These are phyloP conservation scores for Prunus campanulata DNA, from an alignment of 306 rosid species.

Conservation along the genomic window DNA sequence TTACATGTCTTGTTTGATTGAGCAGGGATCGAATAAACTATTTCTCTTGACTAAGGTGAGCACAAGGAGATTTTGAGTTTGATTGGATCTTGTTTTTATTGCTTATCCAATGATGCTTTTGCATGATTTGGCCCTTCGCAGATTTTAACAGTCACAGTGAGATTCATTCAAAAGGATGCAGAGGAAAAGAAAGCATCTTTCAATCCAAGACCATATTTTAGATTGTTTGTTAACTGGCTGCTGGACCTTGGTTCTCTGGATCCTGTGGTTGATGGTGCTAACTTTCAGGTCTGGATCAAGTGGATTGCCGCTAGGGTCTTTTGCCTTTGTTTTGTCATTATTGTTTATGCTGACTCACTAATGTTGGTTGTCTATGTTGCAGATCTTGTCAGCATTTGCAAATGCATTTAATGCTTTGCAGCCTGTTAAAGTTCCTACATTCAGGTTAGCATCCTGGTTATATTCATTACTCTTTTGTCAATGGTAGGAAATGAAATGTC, in stretches of 20 bases:
- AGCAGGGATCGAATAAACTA: slow-evolving; percentile 77
- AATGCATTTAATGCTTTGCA: slow-evolving; percentile 91
- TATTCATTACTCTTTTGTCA: slow-evolving; percentile 4
- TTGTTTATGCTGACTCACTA: slow-evolving; percentile 18
- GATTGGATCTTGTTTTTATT: neutral
- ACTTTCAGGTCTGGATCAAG: slow-evolving; percentile 66
- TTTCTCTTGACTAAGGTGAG: slow-evolving; percentile 77
- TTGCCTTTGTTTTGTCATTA: slow-evolving; percentile 10
- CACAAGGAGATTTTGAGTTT: neutral
- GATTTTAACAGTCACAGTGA: slow-evolving; percentile 77
- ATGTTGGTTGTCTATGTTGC: slow-evolving; percentile 30
- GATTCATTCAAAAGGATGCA: slow-evolving; percentile 71
- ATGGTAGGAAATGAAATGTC: slow-evolving; percentile 4
- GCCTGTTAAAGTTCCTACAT: slow-evolving; percentile 89
- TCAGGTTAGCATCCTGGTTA: slow-evolving; percentile 55
- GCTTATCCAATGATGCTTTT: slow-evolving; percentile 11
- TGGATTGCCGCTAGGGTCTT: neutral
- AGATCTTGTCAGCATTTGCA: slow-evolving; percentile 83
- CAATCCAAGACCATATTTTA: slow-evolving; percentile 86
- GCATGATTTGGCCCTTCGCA: slow-evolving; percentile 35
- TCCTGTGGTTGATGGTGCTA: slow-evolving; percentile 83
- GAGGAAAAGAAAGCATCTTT: slow-evolving; percentile 87
- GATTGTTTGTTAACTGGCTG: slow-evolving; percentile 91
- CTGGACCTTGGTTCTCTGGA: slow-evolving; percentile 88
- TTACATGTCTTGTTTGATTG: slow-evolving; percentile 23